Conservation (phyloP, 1,284 basidiomycete genomes). For the Ceratobasidium sp. region DNA sequence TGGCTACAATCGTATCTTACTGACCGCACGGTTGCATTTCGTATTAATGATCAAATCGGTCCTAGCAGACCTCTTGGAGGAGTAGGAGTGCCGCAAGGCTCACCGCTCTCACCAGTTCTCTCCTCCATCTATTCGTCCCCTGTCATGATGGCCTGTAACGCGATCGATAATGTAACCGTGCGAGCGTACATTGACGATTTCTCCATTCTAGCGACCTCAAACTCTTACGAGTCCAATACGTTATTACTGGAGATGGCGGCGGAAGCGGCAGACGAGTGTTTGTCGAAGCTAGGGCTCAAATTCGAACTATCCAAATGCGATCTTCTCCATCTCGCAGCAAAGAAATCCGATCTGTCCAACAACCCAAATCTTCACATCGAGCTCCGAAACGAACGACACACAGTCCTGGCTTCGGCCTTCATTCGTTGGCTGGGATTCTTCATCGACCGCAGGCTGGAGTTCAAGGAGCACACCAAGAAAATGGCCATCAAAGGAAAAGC, state of each 20-base stretch:
- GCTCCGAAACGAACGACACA: neutral
- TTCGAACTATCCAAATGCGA: constrained; percentile 9
- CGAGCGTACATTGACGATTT: constrained; percentile 25
- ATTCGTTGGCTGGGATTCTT: constrained; percentile 54
- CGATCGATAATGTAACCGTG: neutral
- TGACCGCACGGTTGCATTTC: constrained; percentile 49
- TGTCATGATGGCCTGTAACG: neutral
- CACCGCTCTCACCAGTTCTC: constrained; percentile 33
- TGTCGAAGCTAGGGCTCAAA: neutral
- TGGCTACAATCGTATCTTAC: constrained; percentile 38
- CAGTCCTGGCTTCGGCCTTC: neutral
- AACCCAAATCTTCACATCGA: constrained; percentile 38
- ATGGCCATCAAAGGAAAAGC: constrained; percentile 48
- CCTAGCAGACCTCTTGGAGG: neutral
- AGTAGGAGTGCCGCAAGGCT: constrained; percentile 41
- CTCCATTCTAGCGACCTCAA: neutral
- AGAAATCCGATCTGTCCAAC: neutral
- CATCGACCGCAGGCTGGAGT: constrained; percentile 50
- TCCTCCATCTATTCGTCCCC: constrained; percentile 33
- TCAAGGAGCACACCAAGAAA: constrained; percentile 50
- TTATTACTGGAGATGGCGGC: neutral
- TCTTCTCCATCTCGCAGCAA: constrained; percentile 18
- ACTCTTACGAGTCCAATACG: neutral
- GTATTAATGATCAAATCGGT: constrained; percentile 47
- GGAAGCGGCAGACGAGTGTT: neutral